Conservation (phyloP, 257 asterid species). For the Solanum acaule region DNA sequence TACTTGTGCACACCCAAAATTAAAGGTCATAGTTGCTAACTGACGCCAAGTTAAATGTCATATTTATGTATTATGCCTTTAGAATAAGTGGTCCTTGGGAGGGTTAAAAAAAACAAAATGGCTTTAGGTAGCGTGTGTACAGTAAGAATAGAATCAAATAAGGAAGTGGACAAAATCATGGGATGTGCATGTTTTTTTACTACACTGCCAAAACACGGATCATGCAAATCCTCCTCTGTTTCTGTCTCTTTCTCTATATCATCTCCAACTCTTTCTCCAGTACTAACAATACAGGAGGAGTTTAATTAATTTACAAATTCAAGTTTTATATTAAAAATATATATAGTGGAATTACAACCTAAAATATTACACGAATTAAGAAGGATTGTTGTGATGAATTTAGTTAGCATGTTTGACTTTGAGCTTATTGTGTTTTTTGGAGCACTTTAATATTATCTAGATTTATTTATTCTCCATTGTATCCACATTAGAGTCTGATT, state of each 20-base stretch:
- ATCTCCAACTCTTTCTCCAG: background rate
- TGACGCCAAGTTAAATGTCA: too few species aligned
- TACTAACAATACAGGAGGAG: background rate
- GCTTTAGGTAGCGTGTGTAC: background rate
- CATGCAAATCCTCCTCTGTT: constrained; percentile 27
- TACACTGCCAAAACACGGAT: constrained; percentile 25
- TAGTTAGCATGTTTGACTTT: background rate
- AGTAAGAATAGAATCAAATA: background rate
- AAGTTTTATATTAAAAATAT: background rate
- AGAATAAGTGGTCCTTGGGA: constrained; percentile 3
- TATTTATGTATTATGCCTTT: too few species aligned
- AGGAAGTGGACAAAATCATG: constrained; percentile 36
- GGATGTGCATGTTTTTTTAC: constrained; percentile 48
- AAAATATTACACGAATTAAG: background rate
- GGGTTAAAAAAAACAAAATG: background rate
- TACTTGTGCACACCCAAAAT: too few species aligned
- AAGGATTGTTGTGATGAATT: background rate
- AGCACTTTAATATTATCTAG: background rate
- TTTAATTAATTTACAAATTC: background rate
- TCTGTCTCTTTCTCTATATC: background rate
- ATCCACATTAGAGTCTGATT: too few species aligned
- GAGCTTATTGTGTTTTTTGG: background rate
- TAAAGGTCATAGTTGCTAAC: too few species aligned
- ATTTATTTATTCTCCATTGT: too few species aligned
- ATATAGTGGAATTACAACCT: background rate